phyloP scores from a whole-genome alignment of 148 eudicot species.

The Fagopyrum tataricum region DNA sequence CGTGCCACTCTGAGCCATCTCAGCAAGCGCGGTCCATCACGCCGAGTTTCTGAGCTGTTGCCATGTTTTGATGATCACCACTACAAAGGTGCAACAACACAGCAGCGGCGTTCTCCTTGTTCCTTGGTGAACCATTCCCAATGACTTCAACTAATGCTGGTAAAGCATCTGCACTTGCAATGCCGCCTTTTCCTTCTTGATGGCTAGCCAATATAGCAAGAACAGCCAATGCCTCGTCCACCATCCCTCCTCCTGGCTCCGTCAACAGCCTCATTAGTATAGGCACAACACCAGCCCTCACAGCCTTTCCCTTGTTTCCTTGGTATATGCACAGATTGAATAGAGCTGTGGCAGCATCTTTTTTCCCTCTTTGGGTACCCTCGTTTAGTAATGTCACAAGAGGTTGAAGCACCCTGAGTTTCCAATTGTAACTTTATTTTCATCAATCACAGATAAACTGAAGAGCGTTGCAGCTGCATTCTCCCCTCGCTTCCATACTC shows the following conservation, averaged over 20 bases:
- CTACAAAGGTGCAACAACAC: constrained; percentile 82
- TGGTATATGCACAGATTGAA: constrained; percentile 88
- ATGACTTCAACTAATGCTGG: constrained; percentile 76
- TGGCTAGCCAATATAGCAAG: constrained; percentile 83
- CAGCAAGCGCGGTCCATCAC: constrained; percentile 40
- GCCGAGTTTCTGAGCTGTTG: constrained; percentile 59
- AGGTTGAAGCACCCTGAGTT: constrained; percentile 73
- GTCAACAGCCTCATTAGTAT: constrained; percentile 69
- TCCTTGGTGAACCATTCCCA: constrained; percentile 79
- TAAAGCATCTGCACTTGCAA: constrained; percentile 71
- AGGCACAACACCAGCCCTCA: constrained; percentile 80
- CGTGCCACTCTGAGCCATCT: constrained; percentile 68
- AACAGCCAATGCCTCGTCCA: constrained; percentile 84
- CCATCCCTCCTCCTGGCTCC: constrained; percentile 74
- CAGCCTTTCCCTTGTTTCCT: constrained; percentile 89
- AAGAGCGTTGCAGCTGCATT: constrained; percentile 48
- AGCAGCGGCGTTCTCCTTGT: constrained; percentile 90
- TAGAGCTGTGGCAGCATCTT: constrained; percentile 94
- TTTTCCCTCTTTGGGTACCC: constrained; percentile 88
- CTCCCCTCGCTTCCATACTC: constrained; percentile 17
- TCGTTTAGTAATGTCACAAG: constrained; percentile 68
- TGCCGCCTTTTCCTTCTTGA: constrained; percentile 72
- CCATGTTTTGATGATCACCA: constrained; percentile 53
- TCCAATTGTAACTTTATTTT: constrained; percentile 88
- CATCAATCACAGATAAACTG: constrained; percentile 87